phyloP scores from a whole-genome alignment of 2,329 filamentous ascomycete genomes.

The Colletotrichum theobromicola region DNA sequence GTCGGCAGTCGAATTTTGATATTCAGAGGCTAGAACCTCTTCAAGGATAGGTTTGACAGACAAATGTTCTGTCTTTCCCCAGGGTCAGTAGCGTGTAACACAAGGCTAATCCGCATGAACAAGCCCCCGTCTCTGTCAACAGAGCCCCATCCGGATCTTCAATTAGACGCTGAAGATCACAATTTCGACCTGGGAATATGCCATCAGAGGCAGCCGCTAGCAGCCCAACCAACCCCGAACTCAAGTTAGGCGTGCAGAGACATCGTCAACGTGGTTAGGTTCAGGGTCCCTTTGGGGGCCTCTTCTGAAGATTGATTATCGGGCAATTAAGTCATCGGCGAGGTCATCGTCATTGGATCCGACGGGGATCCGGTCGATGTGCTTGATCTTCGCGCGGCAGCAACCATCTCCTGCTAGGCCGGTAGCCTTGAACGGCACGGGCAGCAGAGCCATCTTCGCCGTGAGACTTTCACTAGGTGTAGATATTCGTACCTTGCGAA shows the following conservation, averaged over 20 bases:
- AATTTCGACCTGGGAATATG: conserved; percentile 18
- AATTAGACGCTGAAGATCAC: conserved; percentile 17
- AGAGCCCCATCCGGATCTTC: conserved; percentile 19
- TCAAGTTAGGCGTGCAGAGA: conserved; percentile 1
- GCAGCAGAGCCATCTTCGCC: neutral
- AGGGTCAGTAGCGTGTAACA: neutral
- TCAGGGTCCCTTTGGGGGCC: conserved; percentile 3
- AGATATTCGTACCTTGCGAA: neutral
- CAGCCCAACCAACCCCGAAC: conserved; percentile 2
- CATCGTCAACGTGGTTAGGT: conserved; percentile 3
- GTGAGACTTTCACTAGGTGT: neutral
- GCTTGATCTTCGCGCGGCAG: neutral
- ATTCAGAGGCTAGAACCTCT: neutral
- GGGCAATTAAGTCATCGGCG: conserved; percentile 15
- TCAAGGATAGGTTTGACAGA: neutral
- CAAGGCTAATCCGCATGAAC: conserved; percentile 12
- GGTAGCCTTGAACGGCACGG: neutral
- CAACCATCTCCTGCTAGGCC: neutral
- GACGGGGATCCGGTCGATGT: conserved; percentile 1
- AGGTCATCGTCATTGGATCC: neutral
- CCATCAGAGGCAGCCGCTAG: conserved; percentile 13
- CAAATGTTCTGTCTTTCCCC: neutral
- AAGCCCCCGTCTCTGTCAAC: neutral
- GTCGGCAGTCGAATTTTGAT: conserved; percentile 6
- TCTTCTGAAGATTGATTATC: conserved; percentile 1